Base-by-base conservation (phyloP, 768 basidiomycete species). In the Termitomyces sp. region DNA sequence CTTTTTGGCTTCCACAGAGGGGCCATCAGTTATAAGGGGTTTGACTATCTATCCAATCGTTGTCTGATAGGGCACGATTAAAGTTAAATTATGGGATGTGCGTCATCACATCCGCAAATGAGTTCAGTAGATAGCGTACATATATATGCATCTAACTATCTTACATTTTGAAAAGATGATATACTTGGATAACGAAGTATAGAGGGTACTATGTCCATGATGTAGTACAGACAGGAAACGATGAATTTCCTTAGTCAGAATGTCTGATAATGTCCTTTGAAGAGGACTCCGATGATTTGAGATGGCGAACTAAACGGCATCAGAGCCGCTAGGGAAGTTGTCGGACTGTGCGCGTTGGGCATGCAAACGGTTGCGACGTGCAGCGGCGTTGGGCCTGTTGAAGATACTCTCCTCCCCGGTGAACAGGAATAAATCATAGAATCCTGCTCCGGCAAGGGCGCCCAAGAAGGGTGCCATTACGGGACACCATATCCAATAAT, bases 401-500 rank as follows among this genome's bases (percentile, higher is more conserved):
- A 86, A 62, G 33, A 79, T 61, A 54, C 79, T 80, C 43, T 87
- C 84, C 5, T 69, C 56, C 8, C 87, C 87, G 10, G 73, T 76
- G 71, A 77, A 88, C 45, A 87, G 45, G 49, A 87, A 71, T 1
- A 69, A 44, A 61, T 89, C 87, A 59, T 88, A 89, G 45, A 80
- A 58, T 54, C 82, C 64, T 6, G 77, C 72, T 17, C 80, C 87
- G 3, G 70, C 64, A 53, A 81, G 75, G 42, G 76, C 84, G 23
- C 87, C 85, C 21, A 78, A 55, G 59, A 85, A 76, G 6, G 84
- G 78, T 5, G 74, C 86, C 41, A 86, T 67, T 21, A 86, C 57
- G 17, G 84, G 78, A 60, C 80, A 81, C 86, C 86, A 89, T n/a
- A 89, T 54, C 87, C 85, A 88, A 65, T 87, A 89, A 60, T 89